These are phyloP conservation scores for Sanguinoderma infundibulare DNA, from an alignment of 1,284 basidiomycete species.

Conservation along the genomic window DNA sequence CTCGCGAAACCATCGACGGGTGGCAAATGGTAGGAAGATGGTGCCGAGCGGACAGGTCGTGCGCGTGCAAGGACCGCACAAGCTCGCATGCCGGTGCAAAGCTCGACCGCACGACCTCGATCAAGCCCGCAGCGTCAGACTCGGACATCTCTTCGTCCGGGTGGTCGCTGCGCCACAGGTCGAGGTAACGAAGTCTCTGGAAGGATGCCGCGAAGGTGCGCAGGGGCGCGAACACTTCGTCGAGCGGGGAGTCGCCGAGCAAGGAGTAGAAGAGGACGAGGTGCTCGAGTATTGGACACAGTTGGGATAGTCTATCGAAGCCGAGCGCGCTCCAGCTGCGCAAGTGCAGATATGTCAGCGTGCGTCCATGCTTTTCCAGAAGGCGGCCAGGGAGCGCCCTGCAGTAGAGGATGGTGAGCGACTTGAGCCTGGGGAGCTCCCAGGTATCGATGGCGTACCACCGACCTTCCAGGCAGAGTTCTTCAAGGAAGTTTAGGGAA, in stretches of 20 bases:
- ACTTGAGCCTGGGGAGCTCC: not conserved
- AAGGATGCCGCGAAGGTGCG: not conserved
- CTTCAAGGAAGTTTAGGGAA: not conserved
- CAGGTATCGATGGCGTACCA: not conserved
- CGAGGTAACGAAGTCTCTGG: not conserved
- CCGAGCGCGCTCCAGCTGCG: not conserved
- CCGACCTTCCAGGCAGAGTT: not conserved
- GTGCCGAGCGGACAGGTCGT: not conserved
- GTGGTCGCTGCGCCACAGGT: not conserved
- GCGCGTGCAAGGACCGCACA: not conserved
- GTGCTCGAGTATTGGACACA: not conserved
- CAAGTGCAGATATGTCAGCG: not conserved
- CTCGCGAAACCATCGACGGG: not conserved
- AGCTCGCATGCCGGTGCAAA: not conserved
- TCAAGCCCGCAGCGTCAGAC: not conserved
- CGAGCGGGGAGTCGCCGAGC: not conserved
- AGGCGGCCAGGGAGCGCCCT: not conserved
- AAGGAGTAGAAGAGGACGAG: not conserved
- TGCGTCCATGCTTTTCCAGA: not conserved
- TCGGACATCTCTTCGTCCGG: not conserved
- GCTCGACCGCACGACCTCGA: not conserved
- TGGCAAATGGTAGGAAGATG: not conserved
- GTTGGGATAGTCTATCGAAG: not conserved
- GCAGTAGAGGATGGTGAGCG: not conserved
- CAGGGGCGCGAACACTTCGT: not conserved